Percentiles rank a stretch among this genome's conserved stretches.
Evolutionary conservation across 768 basidiomycete genomes (phyloP).

Genomic region (Rhodocollybia butyracea): DNA sequence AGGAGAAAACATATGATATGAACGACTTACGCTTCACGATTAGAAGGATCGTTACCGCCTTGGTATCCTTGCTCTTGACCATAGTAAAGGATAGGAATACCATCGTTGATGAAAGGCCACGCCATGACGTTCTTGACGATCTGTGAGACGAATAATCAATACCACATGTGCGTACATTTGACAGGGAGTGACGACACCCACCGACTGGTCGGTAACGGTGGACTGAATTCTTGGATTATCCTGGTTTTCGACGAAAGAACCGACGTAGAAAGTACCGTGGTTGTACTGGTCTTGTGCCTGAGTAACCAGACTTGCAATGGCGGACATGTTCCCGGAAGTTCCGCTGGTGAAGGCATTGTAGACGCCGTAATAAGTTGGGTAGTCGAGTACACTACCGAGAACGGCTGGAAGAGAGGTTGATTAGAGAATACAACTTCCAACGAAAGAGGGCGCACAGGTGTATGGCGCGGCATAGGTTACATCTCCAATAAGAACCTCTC

Average conservation of each 20-base stretch:
- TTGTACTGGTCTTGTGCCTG: conserved; percentile 43
- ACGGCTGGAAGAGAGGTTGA: conserved; percentile 4
- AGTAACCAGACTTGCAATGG: conserved; percentile 17
- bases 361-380: conserved; percentile 53
- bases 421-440: background rate
- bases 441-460: conserved; percentile 24
- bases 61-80: conserved; percentile 68
- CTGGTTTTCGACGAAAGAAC: conserved; percentile 72
- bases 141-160: conserved; percentile 10
- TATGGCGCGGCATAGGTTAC: conserved; percentile 32
- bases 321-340: conserved; percentile 48
- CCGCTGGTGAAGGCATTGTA: conserved; percentile 47
- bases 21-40: conserved; percentile 54
- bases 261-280: conserved; percentile 35
- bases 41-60: conserved; percentile 56
- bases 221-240: conserved; percentile 59
- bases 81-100: conserved; percentile 69
- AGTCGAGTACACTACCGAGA: conserved; percentile 60
- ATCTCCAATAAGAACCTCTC: conserved; percentile 40
- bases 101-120: conserved; percentile 64
- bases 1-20: background rate
- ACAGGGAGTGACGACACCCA: conserved; percentile 22
- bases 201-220: conserved; percentile 45
- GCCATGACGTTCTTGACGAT: conserved; percentile 53
- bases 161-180: background rate